phyloP scores from a whole-genome alignment of 2,329 filamentous ascomycete species.

The Claviceps fusiformis region DNA sequence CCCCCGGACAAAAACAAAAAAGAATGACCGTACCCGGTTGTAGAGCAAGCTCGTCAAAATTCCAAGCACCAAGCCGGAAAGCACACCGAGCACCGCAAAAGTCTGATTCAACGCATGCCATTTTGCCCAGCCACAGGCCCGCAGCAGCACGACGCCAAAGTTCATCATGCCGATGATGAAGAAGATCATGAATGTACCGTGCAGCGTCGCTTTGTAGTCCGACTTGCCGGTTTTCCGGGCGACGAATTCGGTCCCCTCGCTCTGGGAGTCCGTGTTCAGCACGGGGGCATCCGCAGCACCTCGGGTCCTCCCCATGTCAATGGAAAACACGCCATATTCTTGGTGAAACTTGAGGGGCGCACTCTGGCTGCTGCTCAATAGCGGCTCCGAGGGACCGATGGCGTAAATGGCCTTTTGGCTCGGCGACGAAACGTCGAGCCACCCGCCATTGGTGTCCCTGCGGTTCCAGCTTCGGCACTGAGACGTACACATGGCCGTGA shows the following conservation, averaged over 20 bases:
- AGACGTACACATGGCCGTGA: slow-evolving; percentile 35
- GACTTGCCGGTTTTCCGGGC: slow-evolving; percentile 16
- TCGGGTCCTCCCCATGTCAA: slow-evolving; percentile 40
- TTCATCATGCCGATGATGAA: slow-evolving; percentile 43
- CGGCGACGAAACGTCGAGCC: slow-evolving; percentile 34
- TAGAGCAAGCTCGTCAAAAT: slow-evolving; percentile 39
- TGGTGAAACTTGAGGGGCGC: slow-evolving; percentile 38
- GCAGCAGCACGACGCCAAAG: slow-evolving; percentile 38
- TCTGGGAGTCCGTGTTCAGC: slow-evolving; percentile 20
- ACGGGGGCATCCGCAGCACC: slow-evolving; percentile 29
- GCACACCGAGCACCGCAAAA: slow-evolving; percentile 31
- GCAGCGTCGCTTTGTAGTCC: slow-evolving; percentile 28
- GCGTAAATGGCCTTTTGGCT: slow-evolving; percentile 41
- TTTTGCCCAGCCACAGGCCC: slow-evolving; percentile 35
- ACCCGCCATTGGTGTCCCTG: slow-evolving; percentile 20
- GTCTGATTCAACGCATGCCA: slow-evolving; percentile 42
- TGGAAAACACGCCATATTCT: slow-evolving; percentile 39
- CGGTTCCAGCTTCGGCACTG: slow-evolving; percentile 38
- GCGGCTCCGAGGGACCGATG: slow-evolving; percentile 32
- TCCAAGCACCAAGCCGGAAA: slow-evolving; percentile 38
- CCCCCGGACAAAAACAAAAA: too few relatives aligned
- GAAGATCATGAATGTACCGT: slow-evolving; percentile 41
- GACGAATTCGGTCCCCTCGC: slow-evolving; percentile 22
- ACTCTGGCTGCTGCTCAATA: slow-evolving; percentile 27
- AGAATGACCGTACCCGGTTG: slow-evolving; percentile 39